phyloP scores from a whole-genome alignment of 345 rosid genomes.

The Salix suchowensis region DNA sequence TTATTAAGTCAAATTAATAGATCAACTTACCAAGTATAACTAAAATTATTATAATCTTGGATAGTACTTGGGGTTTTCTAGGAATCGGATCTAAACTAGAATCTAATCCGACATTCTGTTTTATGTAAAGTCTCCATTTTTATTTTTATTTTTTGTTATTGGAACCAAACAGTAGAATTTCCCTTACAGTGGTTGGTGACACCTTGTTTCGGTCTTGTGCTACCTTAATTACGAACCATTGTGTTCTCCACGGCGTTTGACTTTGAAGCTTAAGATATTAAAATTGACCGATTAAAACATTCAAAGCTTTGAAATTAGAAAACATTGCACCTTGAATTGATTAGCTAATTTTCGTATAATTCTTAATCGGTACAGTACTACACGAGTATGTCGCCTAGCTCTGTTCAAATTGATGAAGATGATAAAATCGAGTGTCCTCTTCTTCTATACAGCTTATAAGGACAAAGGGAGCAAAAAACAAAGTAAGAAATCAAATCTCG shows the following conservation, averaged over 20 bases:
- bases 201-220: not conserved
- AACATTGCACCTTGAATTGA: not conserved
- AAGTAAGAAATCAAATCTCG: not conserved
- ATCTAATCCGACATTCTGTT: not conserved
- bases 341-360: not conserved
- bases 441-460: constrained; percentile 8
- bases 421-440: constrained; percentile 1
- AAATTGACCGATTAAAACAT: not conserved
- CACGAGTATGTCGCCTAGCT: not conserved
- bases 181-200: not conserved
- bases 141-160: not conserved
- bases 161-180: not conserved
- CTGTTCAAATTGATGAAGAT: not conserved
- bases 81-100: not conserved
- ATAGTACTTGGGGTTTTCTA: not conserved
- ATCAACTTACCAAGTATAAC: too few relatives aligned
- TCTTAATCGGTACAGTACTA: not conserved
- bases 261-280: not conserved
- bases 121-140: too few relatives aligned
- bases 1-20: too few relatives aligned
- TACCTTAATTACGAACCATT: not conserved
- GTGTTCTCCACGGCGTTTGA: not conserved
- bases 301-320: not conserved
- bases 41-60: too few relatives aligned
- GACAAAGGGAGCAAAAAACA: not conserved